Percentiles rank a stretch among this genome's conserved stretches.
phyloP scores from a whole-genome alignment of 176 grass and related monocot genomes.

The Aegilops speltoides region DNA sequence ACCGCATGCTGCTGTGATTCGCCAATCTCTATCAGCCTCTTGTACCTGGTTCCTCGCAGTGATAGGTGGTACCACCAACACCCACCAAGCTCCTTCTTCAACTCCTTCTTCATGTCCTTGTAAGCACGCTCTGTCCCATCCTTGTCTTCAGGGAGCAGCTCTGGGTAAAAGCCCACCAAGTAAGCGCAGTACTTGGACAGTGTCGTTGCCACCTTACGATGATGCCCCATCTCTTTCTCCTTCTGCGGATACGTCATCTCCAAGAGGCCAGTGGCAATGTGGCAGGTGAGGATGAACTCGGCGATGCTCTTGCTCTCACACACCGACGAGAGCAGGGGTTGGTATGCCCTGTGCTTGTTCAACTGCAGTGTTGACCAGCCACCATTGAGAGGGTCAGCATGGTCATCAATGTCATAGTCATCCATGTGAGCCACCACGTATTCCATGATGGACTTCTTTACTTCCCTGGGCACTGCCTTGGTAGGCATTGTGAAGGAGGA shows the following conservation, averaged over 20 bases:
- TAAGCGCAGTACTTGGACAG: constrained; percentile 1
- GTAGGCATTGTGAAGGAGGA: too few species aligned
- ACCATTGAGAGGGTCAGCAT: not conserved
- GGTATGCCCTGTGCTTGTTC: not conserved
- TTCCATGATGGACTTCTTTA: not conserved
- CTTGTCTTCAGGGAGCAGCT: not conserved
- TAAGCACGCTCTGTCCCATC: not conserved
- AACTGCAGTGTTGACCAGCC: not conserved
- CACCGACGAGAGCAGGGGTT: not conserved
- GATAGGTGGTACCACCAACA: not conserved
- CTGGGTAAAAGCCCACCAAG: not conserved
- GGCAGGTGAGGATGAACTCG: not conserved
- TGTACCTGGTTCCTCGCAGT: too few species aligned
- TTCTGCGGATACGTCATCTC: not conserved
- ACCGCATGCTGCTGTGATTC: too few species aligned
- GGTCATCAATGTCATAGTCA: not conserved
- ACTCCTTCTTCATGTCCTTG: not conserved
- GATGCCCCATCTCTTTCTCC: not conserved
- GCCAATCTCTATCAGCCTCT: not conserved
- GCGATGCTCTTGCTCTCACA: not conserved
- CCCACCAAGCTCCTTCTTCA: not conserved
- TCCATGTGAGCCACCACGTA: fast-evolving
- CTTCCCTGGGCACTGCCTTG: not conserved
- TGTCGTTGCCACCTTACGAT: not conserved
- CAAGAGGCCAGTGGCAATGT: not conserved